phyloP scores from a whole-genome alignment of 805 yeast species.

The Deakozyma indianensis region DNA sequence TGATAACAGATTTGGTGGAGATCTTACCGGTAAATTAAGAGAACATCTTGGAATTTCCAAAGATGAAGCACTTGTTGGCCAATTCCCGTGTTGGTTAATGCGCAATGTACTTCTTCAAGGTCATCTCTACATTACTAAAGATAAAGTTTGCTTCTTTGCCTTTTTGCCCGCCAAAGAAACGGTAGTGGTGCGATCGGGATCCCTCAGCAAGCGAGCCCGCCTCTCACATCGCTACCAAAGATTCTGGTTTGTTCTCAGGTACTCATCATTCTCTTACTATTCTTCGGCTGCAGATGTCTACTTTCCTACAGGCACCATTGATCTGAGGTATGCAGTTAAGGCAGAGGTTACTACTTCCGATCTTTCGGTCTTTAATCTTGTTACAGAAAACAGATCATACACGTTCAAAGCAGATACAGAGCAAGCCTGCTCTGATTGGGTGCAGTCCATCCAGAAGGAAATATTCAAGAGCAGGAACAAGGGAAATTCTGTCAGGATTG shows the following conservation, averaged over 20 bases:
- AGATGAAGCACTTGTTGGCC: slow-evolving; percentile 11
- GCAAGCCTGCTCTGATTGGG: slow-evolving; percentile 71
- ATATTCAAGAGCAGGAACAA: slow-evolving; percentile 61
- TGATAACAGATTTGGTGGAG: background rate
- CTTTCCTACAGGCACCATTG: slow-evolving; percentile 67
- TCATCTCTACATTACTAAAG: slow-evolving; percentile 56
- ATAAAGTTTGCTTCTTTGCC: slow-evolving; percentile 60
- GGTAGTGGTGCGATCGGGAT: slow-evolving; percentile 33
- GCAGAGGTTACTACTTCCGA: slow-evolving; percentile 34
- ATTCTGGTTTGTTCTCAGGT: slow-evolving; percentile 70
- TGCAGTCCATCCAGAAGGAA: slow-evolving; percentile 53
- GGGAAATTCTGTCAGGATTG: slow-evolving; percentile 59
- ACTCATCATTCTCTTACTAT: slow-evolving; percentile 55
- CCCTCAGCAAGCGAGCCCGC: slow-evolving; percentile 30
- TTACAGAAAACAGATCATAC: slow-evolving; percentile 43
- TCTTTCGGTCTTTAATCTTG: slow-evolving; percentile 39
- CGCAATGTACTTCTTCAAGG: slow-evolving; percentile 80
- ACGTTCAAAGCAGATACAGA: slow-evolving; percentile 60
- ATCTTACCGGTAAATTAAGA: slow-evolving; percentile 11
- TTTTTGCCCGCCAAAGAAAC: slow-evolving; percentile 47
- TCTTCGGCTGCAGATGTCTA: slow-evolving; percentile 64
- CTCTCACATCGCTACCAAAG: slow-evolving; percentile 29
- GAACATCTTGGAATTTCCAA: slow-evolving; percentile 10
- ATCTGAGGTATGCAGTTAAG: slow-evolving; percentile 45
- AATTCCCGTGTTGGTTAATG: slow-evolving; percentile 65